A percentile compares a stretch with the other conserved stretches of the same genome.
Evolutionary conservation across 129 eudicot genomes (phyloP).

Genomic region (Oenanthe sinensis): DNA sequence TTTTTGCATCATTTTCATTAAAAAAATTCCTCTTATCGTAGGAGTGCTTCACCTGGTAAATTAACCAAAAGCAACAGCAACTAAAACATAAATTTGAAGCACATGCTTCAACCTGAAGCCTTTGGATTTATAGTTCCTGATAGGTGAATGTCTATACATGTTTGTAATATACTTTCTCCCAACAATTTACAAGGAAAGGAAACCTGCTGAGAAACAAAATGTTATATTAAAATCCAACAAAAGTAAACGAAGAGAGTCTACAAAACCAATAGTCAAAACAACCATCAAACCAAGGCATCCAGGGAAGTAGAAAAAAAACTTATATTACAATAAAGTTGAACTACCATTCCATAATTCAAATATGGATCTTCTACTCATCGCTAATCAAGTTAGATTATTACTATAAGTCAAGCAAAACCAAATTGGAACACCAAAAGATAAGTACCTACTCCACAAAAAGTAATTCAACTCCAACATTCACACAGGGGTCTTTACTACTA

Average conservation of each 20-base stretch:
- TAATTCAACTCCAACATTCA: not conserved
- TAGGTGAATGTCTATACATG: conserved; percentile 68
- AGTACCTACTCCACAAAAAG: not conserved
- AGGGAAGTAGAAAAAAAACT: not conserved
- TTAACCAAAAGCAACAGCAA: conserved; percentile 80
- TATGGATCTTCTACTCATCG: not conserved
- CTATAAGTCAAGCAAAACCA: not conserved
- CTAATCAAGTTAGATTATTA: not conserved
- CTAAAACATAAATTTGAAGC: conserved; percentile 59
- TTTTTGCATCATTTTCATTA: conserved; percentile 32
- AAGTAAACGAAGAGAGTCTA: not conserved
- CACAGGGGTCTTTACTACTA: not conserved
- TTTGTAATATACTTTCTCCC: not conserved
- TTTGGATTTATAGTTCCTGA: conserved; percentile 58
- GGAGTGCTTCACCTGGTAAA: conserved; percentile 77
- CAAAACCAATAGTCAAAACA: not conserved
- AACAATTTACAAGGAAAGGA: not conserved
- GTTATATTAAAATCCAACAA: not conserved
- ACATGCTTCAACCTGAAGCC: conserved; percentile 55
- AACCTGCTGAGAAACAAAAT: not conserved
- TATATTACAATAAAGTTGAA: not conserved
- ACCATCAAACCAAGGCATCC: not conserved
- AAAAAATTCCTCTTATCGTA: conserved; percentile 64
- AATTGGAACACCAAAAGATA: not conserved
- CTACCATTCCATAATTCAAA: not conserved